phyloP scores from a whole-genome alignment of 1,284 basidiomycete genomes.

The Puccinia triticina region DNA sequence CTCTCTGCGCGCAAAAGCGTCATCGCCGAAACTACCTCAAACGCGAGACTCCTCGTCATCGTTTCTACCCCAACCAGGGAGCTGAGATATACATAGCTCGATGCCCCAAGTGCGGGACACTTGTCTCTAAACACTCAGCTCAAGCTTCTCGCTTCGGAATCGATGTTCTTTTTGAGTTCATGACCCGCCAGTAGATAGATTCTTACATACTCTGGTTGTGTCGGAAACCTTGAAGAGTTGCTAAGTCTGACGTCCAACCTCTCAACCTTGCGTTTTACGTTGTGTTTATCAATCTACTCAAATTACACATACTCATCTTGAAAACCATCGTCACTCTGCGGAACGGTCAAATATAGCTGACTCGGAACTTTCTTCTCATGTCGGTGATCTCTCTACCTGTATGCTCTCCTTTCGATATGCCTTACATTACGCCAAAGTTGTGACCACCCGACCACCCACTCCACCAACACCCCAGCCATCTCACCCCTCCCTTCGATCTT shows the following conservation, averaged over 20 bases:
- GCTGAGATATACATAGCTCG: not conserved
- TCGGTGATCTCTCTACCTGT: constrained; percentile 38
- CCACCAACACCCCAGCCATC: constrained; percentile 36
- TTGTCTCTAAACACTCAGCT: not conserved
- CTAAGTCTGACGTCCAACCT: not conserved
- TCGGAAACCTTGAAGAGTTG: constrained; percentile 22
- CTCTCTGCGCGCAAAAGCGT: not conserved
- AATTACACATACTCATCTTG: constrained; percentile 1
- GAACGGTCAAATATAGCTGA: constrained; percentile 40
- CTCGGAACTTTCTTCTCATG: constrained; percentile 46
- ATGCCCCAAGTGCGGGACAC: not conserved
- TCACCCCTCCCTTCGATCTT: constrained; percentile 34
- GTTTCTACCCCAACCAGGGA: not conserved
- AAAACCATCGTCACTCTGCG: not conserved
- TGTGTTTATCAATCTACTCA: not conserved
- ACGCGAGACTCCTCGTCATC: not conserved
- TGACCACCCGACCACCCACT: constrained; percentile 35
- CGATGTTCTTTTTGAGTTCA: not conserved
- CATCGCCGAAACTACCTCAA: not conserved
- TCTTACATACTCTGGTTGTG: not conserved
- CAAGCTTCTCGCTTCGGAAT: not conserved
- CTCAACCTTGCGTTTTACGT: not conserved
- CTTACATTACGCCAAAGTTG: constrained; percentile 22
- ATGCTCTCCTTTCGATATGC: constrained; percentile 27
- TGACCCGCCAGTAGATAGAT: not conserved